Conservation (phyloP, 164 flowering plant species). For the Magnolia kwangsiensis region DNA sequence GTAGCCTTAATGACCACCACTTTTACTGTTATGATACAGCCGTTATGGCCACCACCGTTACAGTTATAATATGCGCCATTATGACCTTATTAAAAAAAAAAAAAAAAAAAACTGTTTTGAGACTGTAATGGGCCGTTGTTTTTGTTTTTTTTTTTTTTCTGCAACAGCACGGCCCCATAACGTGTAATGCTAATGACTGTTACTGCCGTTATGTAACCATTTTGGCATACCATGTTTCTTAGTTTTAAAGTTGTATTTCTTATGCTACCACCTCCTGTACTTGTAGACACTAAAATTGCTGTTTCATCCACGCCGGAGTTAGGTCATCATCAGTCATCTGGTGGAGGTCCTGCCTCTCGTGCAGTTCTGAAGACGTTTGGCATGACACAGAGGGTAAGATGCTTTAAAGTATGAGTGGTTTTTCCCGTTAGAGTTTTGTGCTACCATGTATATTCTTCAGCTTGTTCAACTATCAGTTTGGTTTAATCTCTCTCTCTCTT, state of each 20-base stretch:
- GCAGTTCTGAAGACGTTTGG: slow-evolving; percentile 40
- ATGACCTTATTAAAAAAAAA: no score
- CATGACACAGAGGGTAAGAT: slow-evolving; percentile 48
- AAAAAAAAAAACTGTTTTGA: no score
- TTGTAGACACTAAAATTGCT: slow-evolving; percentile 24
- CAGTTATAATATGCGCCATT: no score
- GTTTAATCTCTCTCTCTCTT: no score
- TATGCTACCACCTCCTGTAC: slow-evolving; percentile 3
- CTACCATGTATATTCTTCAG: neutral
- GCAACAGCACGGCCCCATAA: no score
- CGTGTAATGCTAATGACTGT: no score
- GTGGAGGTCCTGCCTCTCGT: slow-evolving; percentile 42
- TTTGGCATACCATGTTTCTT: neutral
- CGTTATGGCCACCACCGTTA: no score
- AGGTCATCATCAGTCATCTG: slow-evolving; percentile 24
- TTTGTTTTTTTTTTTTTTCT: no score
- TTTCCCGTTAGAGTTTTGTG: neutral
- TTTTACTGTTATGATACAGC: no score
- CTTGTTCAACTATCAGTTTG: neutral
- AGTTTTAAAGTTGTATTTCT: neutral
- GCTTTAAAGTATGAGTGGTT: neutral
- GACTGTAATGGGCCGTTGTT: no score
- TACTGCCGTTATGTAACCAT: no score
- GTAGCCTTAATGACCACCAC: no score
- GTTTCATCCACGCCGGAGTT: slow-evolving; percentile 26